Evolutionary conservation across 202 grass and related monocot species (phyloP), one percentile per base, ranked within the genome.

Genomic region (Carex sylvatica): DNA sequence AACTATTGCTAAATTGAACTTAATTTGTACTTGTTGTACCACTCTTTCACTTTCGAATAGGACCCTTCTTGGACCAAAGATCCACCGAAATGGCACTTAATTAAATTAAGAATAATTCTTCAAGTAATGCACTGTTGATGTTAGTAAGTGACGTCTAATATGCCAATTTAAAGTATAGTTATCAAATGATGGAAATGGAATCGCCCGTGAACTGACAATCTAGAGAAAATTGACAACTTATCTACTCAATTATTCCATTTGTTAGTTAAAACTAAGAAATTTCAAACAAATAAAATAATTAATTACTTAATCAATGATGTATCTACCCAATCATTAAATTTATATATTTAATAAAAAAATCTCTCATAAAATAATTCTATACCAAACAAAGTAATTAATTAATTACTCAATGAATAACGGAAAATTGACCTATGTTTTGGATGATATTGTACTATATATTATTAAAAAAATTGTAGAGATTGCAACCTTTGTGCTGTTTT

Each of bases 91-190:
- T 31, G 24, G 49, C 71, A 75, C 49, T 40, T 40, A 40, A 40
- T n/a, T 30, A 28, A 16, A 38, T 60, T 60, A 60, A 60, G 18
- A 36, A 24, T 24, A 72, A 51, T 72, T 49, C 69, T 49, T 31
- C 40, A 44, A 26, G 65, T 80, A 82, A 36, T 70, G 63, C 19
- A 70, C 61, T 19, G 53, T 44, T 55, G 4, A 82, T 10, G 42
- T 53, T 65, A 65, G n/a, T 46, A 63, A 81, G 23, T 52, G 63
- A 64, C 49, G 12, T 44, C 10, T 67, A 82, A 82, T 67, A 82
- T 82, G 63, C 80, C 46, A 70, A 82, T n/a, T 82, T 65, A 82
- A 70, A 82, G 64, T 53, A 70, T 70, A 82, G 5, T 15, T 6
- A 20, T 31, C 65, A 54, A 82, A 68, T 67, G 24, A 82, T 66